Evolutionary conservation across 2,329 filamentous ascomycete genomes (phyloP).

Genomic region (Colletotrichum musicola): DNA sequence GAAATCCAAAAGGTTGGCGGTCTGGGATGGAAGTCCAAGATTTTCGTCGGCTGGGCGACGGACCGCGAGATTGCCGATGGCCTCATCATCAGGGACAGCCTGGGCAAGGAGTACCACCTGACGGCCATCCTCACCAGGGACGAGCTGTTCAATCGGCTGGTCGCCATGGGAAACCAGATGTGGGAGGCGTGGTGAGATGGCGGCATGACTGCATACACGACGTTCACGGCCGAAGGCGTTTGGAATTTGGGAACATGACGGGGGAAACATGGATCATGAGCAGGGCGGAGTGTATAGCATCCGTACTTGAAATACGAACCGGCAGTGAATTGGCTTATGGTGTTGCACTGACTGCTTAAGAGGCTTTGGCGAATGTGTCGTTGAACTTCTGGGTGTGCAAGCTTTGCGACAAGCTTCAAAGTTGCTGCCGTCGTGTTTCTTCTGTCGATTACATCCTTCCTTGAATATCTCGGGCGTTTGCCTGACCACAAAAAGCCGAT

Average conservation of each 20-base stretch:
- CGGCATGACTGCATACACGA: not conserved
- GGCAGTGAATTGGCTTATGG: no score
- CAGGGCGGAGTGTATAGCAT: not conserved
- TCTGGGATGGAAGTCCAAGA: constrained; percentile 85
- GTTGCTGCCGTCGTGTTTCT: no score
- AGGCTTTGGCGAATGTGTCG: no score
- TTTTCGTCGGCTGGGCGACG: constrained; percentile 85
- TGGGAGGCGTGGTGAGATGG: constrained; percentile 78
- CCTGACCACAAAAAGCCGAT: no score
- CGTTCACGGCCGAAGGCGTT: not conserved
- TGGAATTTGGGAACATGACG: not conserved
- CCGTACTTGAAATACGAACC: no score
- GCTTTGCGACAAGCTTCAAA: no score
- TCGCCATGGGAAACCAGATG: constrained; percentile 84
- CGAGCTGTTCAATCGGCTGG: constrained; percentile 83
- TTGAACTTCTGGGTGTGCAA: no score
- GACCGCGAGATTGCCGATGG: constrained; percentile 82
- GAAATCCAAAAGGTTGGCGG: constrained; percentile 86
- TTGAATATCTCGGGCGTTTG: no score
- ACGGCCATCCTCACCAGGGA: constrained; percentile 81
- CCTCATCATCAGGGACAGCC: constrained; percentile 72
- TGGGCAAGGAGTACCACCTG: constrained; percentile 68
- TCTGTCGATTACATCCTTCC: no score
- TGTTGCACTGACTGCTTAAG: no score
- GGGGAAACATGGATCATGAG: not conserved